phyloP scores from a whole-genome alignment of 306 rosid genomes.

The Rosa multiflora region DNA sequence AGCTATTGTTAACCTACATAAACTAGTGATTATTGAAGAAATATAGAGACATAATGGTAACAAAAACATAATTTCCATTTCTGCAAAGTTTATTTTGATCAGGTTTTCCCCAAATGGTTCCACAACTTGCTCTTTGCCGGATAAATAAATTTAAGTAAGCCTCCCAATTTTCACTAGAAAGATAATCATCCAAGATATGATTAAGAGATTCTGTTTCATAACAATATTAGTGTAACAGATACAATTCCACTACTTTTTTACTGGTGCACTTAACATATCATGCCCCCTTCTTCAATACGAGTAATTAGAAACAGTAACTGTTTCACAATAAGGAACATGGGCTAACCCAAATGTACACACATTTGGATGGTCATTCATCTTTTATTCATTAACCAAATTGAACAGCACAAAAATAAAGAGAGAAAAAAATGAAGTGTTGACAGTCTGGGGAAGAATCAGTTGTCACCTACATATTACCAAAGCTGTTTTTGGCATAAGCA shows the following conservation, averaged over 20 bases:
- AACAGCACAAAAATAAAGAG: not conserved
- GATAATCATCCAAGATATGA: not conserved
- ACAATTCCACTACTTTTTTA: not conserved
- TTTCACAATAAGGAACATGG: not conserved
- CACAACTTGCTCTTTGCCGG: not conserved
- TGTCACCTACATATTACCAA: constrained; percentile 82
- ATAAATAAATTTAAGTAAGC: not conserved
- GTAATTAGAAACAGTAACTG: not conserved
- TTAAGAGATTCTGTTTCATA: not conserved
- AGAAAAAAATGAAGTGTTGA: not conserved
- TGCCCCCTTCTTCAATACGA: constrained; percentile 7
- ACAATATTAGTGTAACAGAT: not conserved
- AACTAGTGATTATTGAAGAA: not conserved
- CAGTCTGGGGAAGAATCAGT: constrained; percentile 11
- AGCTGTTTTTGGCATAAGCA: constrained; percentile 98
- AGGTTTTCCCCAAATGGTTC: constrained; percentile 7
- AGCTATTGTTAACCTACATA: not conserved
- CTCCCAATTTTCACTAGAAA: not conserved
- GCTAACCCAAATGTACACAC: not conserved
- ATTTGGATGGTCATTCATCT: not conserved
- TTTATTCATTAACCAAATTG: not conserved
- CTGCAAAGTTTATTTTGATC: not conserved
- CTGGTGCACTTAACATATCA: not conserved
- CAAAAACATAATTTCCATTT: not conserved
- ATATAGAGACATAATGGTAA: not conserved